Conservation (phyloP, 208 protist genomes). For the Trypanosoma vivax region DNA sequence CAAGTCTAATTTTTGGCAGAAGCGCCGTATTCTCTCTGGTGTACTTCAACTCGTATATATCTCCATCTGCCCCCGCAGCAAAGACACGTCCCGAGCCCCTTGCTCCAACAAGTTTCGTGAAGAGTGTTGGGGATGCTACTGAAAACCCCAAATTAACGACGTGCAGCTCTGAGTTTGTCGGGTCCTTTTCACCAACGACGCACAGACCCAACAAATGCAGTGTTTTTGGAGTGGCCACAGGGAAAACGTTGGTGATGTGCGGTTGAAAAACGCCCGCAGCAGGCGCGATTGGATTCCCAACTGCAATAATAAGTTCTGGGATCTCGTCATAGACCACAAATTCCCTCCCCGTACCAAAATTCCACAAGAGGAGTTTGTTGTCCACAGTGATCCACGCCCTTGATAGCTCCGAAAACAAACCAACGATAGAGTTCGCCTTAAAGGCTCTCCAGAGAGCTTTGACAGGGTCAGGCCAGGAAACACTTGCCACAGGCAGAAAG, state of each 20-base stretch:
- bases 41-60: slow-evolving; percentile 79
- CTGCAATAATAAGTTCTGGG: slow-evolving; percentile 73
- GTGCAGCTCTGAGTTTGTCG: slow-evolving; percentile 39
- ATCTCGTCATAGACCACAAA: slow-evolving; percentile 81
- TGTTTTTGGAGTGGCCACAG: slow-evolving; percentile 63
- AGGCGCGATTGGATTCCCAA: slow-evolving; percentile 57
- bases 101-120: slow-evolving; percentile 53
- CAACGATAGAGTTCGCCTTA: slow-evolving; percentile 57
- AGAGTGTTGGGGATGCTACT: slow-evolving; percentile 36
- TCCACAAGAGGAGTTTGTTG: slow-evolving; percentile 79
- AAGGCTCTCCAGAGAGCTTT: slow-evolving; percentile 59
- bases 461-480: slow-evolving; percentile 72
- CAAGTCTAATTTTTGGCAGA: slow-evolving; percentile 59
- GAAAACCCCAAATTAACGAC: slow-evolving; percentile 74
- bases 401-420: slow-evolving; percentile 64
- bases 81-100: slow-evolving; percentile 58
- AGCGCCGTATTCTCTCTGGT: slow-evolving; percentile 56
- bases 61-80: slow-evolving; percentile 66
- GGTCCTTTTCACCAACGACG: slow-evolving; percentile 41
- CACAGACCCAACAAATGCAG: slow-evolving; percentile 76
- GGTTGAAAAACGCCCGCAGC: slow-evolving; percentile 62
- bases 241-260: slow-evolving; percentile 73
- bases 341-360: slow-evolving; percentile 69
- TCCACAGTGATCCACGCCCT: slow-evolving; percentile 85
- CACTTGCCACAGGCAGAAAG: slow-evolving; percentile 59